A percentile compares a stretch with the other conserved stretches of the same genome.
Conservation (phyloP, 1,139 yeast species). For the Taphrina communis region DNA sequence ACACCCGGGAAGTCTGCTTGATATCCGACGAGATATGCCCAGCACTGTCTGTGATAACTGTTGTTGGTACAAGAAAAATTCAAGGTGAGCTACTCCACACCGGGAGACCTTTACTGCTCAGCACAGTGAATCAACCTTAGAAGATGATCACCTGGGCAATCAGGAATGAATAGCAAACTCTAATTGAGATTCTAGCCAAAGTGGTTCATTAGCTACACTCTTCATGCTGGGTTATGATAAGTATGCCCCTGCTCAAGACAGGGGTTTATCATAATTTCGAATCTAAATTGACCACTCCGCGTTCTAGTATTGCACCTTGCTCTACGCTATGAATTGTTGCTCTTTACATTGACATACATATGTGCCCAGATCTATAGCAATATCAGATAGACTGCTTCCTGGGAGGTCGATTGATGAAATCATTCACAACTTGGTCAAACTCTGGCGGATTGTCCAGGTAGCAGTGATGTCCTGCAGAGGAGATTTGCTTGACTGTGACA, state of each 20-base stretch:
- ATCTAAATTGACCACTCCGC: no score
- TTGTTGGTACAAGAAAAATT: not conserved
- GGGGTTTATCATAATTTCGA: no score
- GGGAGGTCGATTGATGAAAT: conserved; percentile 44
- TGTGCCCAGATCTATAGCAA: not conserved
- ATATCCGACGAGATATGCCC: not conserved
- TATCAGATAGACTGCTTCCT: conserved; percentile 12
- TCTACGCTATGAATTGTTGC: no score
- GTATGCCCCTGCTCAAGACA: no score
- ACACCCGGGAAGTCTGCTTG: not conserved
- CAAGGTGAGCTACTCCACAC: not conserved
- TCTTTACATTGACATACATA: not conserved
- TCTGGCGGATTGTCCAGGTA: conserved; percentile 74
- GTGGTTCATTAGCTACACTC: no score
- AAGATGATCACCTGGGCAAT: no score
- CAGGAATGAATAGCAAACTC: no score
- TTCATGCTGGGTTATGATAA: no score
- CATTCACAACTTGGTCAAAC: conserved; percentile 60
- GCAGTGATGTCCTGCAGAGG: conserved; percentile 76
- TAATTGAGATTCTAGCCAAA: no score
- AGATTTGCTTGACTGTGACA: conserved; percentile 54
- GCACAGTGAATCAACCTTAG: no score
- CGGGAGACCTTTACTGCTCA: no score
- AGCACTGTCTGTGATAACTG: not conserved
- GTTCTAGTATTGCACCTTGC: no score